Conservation (phyloP, 306 rosid species). For the Luffa acutangula region DNA sequence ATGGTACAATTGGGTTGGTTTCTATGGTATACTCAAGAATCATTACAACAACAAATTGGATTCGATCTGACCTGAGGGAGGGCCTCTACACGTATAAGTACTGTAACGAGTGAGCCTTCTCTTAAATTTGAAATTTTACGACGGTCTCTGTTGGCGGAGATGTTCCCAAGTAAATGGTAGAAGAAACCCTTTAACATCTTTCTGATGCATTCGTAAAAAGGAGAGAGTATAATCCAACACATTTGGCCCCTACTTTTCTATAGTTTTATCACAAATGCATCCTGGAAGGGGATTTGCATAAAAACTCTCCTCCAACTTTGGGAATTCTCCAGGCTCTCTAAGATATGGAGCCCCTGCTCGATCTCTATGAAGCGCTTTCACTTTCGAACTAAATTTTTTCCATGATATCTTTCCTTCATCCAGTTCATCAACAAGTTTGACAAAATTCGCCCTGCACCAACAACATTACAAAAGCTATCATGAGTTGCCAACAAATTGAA, state of each 20-base stretch:
- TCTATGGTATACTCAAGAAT: conserved; percentile 1
- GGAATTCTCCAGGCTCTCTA: conserved; percentile 72
- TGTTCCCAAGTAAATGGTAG: background rate
- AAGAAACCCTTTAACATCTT: background rate
- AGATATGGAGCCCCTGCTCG: conserved; percentile 65
- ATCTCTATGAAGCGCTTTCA: conserved; percentile 57
- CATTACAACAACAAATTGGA: background rate
- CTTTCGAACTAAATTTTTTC: conserved; percentile 79
- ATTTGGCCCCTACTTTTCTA: conserved; percentile 16
- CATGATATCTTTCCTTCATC: conserved; percentile 74
- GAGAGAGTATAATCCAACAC: background rate
- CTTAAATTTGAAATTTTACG: background rate
- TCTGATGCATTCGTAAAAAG: background rate
- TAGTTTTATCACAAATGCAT: conserved; percentile 63
- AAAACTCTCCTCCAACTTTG: conserved; percentile 94
- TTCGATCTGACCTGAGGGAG: background rate
- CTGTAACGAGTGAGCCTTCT: background rate
- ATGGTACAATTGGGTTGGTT: background rate
- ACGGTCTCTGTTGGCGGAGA: background rate
- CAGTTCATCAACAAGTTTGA: conserved; percentile 63
- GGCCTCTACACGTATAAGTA: background rate
- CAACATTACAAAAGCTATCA: conserved; percentile 13
- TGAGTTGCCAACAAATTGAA: background rate
- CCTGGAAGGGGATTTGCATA: conserved; percentile 84
- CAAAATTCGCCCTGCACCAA: conserved; percentile 71